Base-by-base conservation (phyloP, 805 yeast species). In the Candida silvicultrix region DNA sequence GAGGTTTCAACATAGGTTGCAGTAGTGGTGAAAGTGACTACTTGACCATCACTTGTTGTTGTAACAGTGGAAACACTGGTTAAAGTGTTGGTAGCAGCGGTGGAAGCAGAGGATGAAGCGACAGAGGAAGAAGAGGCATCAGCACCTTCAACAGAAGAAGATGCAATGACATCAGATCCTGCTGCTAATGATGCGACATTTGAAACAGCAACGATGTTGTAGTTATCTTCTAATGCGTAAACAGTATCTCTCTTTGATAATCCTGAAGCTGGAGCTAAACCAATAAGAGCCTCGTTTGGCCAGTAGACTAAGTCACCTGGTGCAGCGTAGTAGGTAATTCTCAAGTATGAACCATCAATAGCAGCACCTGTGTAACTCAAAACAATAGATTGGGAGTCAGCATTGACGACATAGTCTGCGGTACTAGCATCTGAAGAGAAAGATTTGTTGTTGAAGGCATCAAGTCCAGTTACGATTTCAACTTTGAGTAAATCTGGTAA, bases 161-260 rank as follows among this genome's bases (percentile, higher is more conserved):
- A 31, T 5, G 35, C 4, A 31, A 5, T 18, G 12, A 31, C 35
- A 31, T 31, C 35, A 3, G 16, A 14, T 15, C 12, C 3, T 21
- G 29, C 40, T 21, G 28, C 25, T 21, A 19, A 5, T n/a, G 14
- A 9, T 14, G 9, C 40, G 16, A n/a, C 6, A 15, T 38, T 38
- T 2, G 41, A 20, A 38, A 38, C 41, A 16, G 41, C 41, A 10
- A 16, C 32, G 12, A 23, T 38, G 34, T 23, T 38, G 21, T 23
- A 23, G n/a, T 23, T 38, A n/a, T 38, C 41, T 23, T 25, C 34
- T 21, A 38, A 38, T 9, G 16, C 4, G n/a, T 23, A 38, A 18
- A 38, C 41, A 16, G 32, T 25, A 25, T 38, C 41, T 38, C 41
- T 38, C 20, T 38, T 38, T 16, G 41, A 21, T 25, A 38, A 38